Conservation (phyloP, 805 yeast species). For the Kluyveromyces nonfermentans region DNA sequence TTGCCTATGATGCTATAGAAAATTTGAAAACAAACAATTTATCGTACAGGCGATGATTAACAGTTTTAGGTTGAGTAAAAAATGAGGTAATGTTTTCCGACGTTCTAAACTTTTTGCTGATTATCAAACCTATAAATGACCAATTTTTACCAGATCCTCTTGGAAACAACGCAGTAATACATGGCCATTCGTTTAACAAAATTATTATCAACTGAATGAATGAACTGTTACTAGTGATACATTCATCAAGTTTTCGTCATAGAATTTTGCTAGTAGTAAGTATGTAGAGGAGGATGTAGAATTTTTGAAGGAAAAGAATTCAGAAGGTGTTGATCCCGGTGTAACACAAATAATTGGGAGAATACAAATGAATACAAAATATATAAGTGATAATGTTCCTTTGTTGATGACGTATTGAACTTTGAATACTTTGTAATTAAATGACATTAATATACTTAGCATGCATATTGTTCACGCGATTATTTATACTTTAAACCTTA, state of each 20-base stretch:
- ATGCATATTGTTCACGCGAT: not conserved
- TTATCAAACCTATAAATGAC: slow-evolving; percentile 43
- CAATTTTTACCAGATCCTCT: slow-evolving; percentile 40
- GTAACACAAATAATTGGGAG: slow-evolving; percentile 12
- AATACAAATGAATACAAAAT: slow-evolving; percentile 10
- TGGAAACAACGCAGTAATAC: slow-evolving; percentile 34
- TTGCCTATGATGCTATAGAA: slow-evolving; percentile 30
- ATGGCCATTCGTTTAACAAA: slow-evolving; percentile 37
- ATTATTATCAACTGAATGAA: slow-evolving; percentile 34
- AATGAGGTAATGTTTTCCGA: slow-evolving; percentile 29
- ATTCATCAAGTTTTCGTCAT: slow-evolving; percentile 29
- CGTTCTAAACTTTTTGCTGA: slow-evolving; percentile 31
- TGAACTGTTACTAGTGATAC: slow-evolving; percentile 38
- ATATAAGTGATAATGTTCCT: slow-evolving; percentile 2
- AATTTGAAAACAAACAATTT: slow-evolving; percentile 39
- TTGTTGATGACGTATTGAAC: slow-evolving; percentile 3
- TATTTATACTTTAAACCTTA: too few species aligned
- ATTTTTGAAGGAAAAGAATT: slow-evolving; percentile 27
- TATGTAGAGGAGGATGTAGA: slow-evolving; percentile 28
- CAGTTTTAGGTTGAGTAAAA: slow-evolving; percentile 39
- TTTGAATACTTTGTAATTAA: not conserved
- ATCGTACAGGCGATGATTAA: slow-evolving; percentile 44
- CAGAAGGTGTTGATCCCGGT: slow-evolving; percentile 11
- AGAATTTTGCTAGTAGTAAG: slow-evolving; percentile 32
- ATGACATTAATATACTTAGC: too few species aligned